Conservation (phyloP, 2,329 filamentous ascomycete genomes). For the Lasiodiplodia hormozganensis region DNA sequence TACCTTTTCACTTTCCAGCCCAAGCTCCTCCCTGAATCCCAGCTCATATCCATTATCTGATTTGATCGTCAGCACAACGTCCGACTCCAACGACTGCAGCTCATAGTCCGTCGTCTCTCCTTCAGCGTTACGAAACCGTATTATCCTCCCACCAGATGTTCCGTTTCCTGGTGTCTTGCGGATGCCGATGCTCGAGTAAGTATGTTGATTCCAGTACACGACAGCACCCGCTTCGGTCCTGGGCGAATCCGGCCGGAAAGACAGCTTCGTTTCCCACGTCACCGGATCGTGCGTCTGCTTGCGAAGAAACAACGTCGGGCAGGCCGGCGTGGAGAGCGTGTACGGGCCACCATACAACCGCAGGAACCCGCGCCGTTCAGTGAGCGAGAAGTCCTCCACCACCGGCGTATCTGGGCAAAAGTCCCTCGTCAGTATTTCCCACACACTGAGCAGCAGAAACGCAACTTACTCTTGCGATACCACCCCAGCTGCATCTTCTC, state of each 20-base stretch:
- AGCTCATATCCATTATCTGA: constrained; percentile 40
- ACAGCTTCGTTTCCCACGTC: constrained; percentile 52
- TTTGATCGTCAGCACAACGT: constrained; percentile 40
- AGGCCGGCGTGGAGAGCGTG: constrained; percentile 57
- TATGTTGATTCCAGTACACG: constrained; percentile 62
- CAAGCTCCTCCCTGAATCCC: constrained; percentile 35
- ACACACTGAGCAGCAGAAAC: too few relatives aligned
- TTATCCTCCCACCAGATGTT: constrained; percentile 31
- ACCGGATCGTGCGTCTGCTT: constrained; percentile 59
- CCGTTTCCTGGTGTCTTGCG: constrained; percentile 32
- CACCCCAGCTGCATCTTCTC: constrained; percentile 45
- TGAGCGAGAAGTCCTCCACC: constrained; percentile 56
- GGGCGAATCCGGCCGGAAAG: constrained; percentile 53
- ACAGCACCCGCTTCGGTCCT: constrained; percentile 61
- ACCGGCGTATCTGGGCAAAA: constrained; percentile 53
- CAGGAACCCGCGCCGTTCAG: constrained; percentile 52
- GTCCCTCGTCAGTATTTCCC: background rate
- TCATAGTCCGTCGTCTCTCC: constrained; percentile 32
- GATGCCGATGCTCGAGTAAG: constrained; percentile 53
- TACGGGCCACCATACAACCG: constrained; percentile 62
- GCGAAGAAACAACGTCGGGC: constrained; percentile 60
- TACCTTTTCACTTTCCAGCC: constrained; percentile 26
- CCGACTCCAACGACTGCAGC: constrained; percentile 30
- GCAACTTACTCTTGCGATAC: constrained; percentile 47
- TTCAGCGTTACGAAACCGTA: constrained; percentile 38